phyloP scores from a whole-genome alignment of 495 filamentous ascomycete species.

The Penicillium chermesinum region DNA sequence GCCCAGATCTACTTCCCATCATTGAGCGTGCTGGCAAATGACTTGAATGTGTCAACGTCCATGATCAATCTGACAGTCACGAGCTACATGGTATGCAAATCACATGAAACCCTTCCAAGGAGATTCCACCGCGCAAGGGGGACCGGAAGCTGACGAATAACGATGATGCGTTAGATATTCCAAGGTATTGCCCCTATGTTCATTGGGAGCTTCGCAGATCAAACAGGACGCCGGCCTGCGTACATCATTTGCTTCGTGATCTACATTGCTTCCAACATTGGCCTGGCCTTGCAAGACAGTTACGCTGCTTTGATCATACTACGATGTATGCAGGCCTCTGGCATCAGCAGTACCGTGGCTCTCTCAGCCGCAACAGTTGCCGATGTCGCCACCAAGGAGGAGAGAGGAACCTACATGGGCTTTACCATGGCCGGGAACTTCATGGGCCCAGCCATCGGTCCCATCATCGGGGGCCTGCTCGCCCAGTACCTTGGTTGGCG shows the following conservation, averaged over 20 bases:
- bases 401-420: slow-evolving; percentile 44
- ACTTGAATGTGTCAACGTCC: slow-evolving; percentile 33
- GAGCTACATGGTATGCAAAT: slow-evolving; percentile 31
- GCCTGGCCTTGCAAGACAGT: slow-evolving; percentile 38
- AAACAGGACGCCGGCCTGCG: slow-evolving; percentile 40
- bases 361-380: slow-evolving; percentile 37
- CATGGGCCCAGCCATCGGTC: slow-evolving; percentile 51
- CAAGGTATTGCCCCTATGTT: slow-evolving; percentile 48
- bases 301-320: slow-evolving; percentile 46
- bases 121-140: background rate
- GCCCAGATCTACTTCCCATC: slow-evolving; percentile 44
- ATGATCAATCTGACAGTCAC: slow-evolving; percentile 46
- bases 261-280: slow-evolving; percentile 45
- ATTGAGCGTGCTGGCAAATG: slow-evolving; percentile 27
- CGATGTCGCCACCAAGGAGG: slow-evolving; percentile 37
- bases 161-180: slow-evolving; percentile 31
- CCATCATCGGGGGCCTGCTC: slow-evolving; percentile 61
- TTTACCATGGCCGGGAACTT: slow-evolving; percentile 26
- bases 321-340: slow-evolving; percentile 45
- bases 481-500: slow-evolving; percentile 63
- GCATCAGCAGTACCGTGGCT: slow-evolving; percentile 41
- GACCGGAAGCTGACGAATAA: background rate
- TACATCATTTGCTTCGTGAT: slow-evolving; percentile 40
- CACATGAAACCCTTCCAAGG: background rate
- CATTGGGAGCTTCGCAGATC: slow-evolving; percentile 44